Evolutionary conservation across 148 eudicot species (phyloP).

Genomic region (Diospyros lotus): DNA sequence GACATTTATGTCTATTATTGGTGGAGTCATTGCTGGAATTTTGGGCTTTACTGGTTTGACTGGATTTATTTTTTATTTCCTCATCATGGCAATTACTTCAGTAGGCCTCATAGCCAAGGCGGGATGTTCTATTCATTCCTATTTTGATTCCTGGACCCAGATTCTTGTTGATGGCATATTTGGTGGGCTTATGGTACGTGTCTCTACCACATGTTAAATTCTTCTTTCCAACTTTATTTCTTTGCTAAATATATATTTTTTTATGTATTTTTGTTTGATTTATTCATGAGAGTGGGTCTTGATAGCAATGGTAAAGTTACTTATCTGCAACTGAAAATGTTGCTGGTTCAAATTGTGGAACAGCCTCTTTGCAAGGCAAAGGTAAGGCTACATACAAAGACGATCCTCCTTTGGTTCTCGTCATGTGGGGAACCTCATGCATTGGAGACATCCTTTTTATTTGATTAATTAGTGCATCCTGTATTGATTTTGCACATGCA

Average conservation of each 20-base stretch:
- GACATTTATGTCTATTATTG: conserved; percentile 85
- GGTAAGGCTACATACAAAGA: no score
- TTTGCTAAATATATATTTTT: neutral
- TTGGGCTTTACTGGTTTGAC: conserved; percentile 71
- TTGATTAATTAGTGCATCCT: neutral
- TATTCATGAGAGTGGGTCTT: no score
- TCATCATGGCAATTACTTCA: conserved; percentile 88
- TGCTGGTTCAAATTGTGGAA: no score
- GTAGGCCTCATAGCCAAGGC: conserved; percentile 81
- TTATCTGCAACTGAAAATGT: no score
- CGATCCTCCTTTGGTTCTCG: no score
- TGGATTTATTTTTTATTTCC: conserved; percentile 79
- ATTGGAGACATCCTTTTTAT: no score
- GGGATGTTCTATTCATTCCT: conserved; percentile 73
- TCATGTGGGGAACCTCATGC: no score
- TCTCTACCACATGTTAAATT: conserved; percentile 10
- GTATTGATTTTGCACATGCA: neutral
- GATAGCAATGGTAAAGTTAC: no score
- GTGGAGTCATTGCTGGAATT: conserved; percentile 85
- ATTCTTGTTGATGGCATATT: conserved; percentile 78
- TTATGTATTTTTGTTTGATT: no score
- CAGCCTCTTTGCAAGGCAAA: no score
- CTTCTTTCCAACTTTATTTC: conserved; percentile 4
- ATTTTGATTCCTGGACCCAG: conserved; percentile 85
- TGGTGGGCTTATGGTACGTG: conserved; percentile 89